A percentile compares a stretch with the other conserved stretches of the same genome.
phyloP scores from a whole-genome alignment of 768 basidiomycete species.

The Boletus bicolor region DNA sequence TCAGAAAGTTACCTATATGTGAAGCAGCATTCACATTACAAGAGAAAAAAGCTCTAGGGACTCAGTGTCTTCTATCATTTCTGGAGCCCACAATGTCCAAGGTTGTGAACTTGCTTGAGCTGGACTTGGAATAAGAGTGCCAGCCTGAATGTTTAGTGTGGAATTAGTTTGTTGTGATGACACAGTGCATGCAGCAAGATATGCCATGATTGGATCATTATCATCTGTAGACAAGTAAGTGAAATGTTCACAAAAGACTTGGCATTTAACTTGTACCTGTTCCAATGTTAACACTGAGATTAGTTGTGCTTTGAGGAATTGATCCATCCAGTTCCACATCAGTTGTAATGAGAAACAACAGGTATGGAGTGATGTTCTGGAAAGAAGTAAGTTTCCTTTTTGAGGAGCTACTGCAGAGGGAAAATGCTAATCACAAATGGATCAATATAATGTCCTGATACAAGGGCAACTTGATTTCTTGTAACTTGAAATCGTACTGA shows the following conservation, averaged over 20 bases:
- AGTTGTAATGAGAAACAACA: conserved; percentile 14
- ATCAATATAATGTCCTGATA: background rate
- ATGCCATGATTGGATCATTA: background rate
- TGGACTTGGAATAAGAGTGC: background rate
- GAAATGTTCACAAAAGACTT: background rate
- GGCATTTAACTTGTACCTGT: background rate
- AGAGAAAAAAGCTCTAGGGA: background rate
- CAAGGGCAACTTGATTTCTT: background rate
- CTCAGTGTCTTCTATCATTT: no score
- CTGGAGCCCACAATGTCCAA: conserved; percentile 14
- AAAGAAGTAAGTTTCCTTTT: background rate
- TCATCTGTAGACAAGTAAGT: background rate
- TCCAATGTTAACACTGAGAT: background rate
- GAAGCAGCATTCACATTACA: background rate
- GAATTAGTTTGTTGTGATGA: background rate
- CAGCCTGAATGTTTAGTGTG: conserved; percentile 3
- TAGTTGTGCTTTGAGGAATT: background rate
- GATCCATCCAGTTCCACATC: conserved; percentile 1
- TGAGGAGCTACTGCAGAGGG: background rate
- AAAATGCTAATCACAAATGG: background rate
- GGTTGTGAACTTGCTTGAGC: no score
- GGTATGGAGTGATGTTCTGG: background rate
- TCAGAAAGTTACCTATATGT: fast-evolving
- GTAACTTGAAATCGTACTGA: background rate
- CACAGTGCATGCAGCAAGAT: conserved; percentile 11